phyloP scores from a whole-genome alignment of 2,329 filamentous ascomycete species.

The Exophiala viscosa region DNA sequence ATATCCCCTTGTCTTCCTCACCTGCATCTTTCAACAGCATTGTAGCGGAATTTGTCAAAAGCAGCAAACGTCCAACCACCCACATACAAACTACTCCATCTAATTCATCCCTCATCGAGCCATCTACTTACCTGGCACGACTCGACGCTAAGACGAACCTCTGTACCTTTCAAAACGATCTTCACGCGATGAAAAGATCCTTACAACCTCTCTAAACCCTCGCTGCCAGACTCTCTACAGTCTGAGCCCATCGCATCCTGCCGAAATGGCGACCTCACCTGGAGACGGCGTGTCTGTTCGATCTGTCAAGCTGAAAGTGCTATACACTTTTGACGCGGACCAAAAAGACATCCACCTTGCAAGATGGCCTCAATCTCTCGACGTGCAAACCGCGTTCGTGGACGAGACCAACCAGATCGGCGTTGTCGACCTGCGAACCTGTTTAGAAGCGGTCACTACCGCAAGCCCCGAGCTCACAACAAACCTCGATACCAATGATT shows the following conservation, averaged over 20 bases:
- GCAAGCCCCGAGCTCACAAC: slow-evolving; percentile 82
- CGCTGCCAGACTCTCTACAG: slow-evolving; percentile 3
- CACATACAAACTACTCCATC: background rate
- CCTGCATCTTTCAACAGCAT: slow-evolving; percentile 2
- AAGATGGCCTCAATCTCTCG: slow-evolving; percentile 72
- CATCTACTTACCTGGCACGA: background rate
- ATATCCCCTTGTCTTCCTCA: slow-evolving; percentile 4
- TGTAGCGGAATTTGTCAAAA: background rate
- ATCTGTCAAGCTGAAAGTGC: slow-evolving; percentile 78
- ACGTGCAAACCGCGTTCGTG: slow-evolving; percentile 74
- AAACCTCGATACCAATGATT: slow-evolving; percentile 67
- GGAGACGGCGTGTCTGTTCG: slow-evolving; percentile 47
- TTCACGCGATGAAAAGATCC: slow-evolving; percentile 11
- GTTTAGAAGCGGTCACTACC: slow-evolving; percentile 73
- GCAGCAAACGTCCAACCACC: background rate
- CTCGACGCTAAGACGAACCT: background rate
- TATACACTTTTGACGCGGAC: slow-evolving; percentile 91
- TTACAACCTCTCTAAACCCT: slow-evolving; percentile 1
- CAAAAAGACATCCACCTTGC: slow-evolving; percentile 86
- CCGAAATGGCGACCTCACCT: slow-evolving; percentile 27
- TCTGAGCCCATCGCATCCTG: slow-evolving; percentile 1
- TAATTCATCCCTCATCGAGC: background rate
- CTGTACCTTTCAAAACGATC: background rate
- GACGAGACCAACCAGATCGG: slow-evolving; percentile 80
- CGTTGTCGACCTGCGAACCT: slow-evolving; percentile 79